A percentile compares a stretch with the other conserved stretches of the same genome.
phyloP scores from a whole-genome alignment of 2,329 filamentous ascomycete species.

The Zymoseptoria pseudotritici region DNA sequence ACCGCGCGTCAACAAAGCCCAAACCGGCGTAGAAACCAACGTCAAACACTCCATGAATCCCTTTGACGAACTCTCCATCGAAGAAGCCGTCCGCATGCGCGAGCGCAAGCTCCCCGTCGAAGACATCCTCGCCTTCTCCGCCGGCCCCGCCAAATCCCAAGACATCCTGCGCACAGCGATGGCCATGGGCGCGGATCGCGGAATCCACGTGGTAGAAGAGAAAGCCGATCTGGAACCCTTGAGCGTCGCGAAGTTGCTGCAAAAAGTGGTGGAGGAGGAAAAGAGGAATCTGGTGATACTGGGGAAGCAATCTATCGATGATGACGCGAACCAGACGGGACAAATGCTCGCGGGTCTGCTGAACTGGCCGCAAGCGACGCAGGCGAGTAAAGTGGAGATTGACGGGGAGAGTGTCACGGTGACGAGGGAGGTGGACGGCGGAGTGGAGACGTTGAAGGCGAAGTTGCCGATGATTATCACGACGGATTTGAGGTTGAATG shows the following conservation, averaged over 20 bases:
- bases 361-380: conserved; percentile 90
- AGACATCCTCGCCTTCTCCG: conserved; percentile 84
- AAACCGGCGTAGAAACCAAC: conserved; percentile 82
- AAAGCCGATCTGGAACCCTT: conserved; percentile 83
- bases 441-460: conserved; percentile 78
- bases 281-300: conserved; percentile 86
- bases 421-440: conserved; percentile 88
- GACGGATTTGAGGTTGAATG: conserved; percentile 87
- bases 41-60: conserved; percentile 99
- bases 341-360: conserved; percentile 94
- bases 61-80: conserved; percentile 96
- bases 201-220: conserved; percentile 62
- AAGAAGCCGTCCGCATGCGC: conserved; percentile 90
- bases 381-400: conserved; percentile 78
- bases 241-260: conserved; percentile 81
- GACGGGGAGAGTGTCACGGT: conserved; percentile 65
- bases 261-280: conserved; percentile 71
- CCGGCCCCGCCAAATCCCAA: conserved; percentile 77
- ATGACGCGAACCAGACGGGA: conserved; percentile 89
- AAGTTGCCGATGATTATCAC: conserved; percentile 91
- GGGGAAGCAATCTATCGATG: conserved; percentile 97
- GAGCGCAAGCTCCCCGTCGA: conserved; percentile 66
- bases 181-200: conserved; percentile 96
- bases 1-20: conserved; percentile 61
- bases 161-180: conserved; percentile 92